Evolutionary conservation across 352 stramenopile species (phyloP).

Genomic region (Globisporangium cylindrosporum): DNA sequence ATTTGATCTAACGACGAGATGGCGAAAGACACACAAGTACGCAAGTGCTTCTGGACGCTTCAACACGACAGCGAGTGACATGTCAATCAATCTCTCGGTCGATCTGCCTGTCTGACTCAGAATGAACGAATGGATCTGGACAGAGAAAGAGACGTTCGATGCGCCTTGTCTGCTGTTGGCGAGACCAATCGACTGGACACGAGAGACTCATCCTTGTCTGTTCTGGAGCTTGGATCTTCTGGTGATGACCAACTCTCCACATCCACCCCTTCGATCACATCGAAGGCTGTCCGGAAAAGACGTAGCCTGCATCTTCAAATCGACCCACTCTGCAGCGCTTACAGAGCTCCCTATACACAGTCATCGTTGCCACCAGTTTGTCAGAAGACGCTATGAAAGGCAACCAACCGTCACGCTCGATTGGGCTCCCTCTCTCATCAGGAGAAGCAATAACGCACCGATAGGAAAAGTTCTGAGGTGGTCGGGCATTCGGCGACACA

Average conservation of each 20-base stretch:
- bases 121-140: not conserved
- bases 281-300: slow-evolving; percentile 29
- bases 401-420: not conserved
- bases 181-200: not conserved
- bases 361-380: not conserved
- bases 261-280: slow-evolving; percentile 1
- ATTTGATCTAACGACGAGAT: not conserved
- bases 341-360: slow-evolving; percentile 39
- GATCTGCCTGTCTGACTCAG: not conserved
- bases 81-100: not conserved
- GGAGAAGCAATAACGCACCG: slow-evolving; percentile 22
- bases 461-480: slow-evolving; percentile 66
- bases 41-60: not conserved
- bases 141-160: not conserved
- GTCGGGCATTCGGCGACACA: not conserved
- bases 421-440: not conserved
- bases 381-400: not conserved
- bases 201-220: not conserved
- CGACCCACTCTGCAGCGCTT: slow-evolving; percentile 61
- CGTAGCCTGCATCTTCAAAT: slow-evolving; percentile 57
- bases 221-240: not conserved
- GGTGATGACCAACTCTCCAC: not conserved
- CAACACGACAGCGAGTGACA: not conserved
- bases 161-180: not conserved
- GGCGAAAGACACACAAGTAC: not conserved